Conservation (phyloP, 2,329 filamentous ascomycete genomes). For the Amphichorda felina region DNA sequence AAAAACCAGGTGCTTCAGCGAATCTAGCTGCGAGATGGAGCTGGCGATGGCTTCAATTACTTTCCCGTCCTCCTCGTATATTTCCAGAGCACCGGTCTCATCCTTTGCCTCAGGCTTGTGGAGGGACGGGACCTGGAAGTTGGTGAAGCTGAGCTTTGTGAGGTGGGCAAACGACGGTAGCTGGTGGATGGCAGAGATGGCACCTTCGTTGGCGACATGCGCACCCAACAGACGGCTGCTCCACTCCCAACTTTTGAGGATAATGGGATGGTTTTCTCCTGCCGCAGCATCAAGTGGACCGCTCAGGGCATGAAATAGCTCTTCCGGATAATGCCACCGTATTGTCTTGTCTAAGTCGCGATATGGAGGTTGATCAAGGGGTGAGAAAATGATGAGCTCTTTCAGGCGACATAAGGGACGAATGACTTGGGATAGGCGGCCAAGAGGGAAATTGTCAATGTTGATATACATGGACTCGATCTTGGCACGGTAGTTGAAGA, state of each 20-base stretch:
- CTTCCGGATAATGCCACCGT: slow-evolving; percentile 58
- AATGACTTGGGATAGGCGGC: slow-evolving; percentile 39
- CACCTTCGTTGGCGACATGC: slow-evolving; percentile 31
- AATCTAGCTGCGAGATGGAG: slow-evolving; percentile 35
- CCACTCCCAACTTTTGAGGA: slow-evolving; percentile 49
- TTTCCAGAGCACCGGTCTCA: slow-evolving; percentile 15
- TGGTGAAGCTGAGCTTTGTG: slow-evolving; percentile 46
- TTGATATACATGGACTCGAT: slow-evolving; percentile 60
- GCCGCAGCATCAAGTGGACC: slow-evolving; percentile 27
- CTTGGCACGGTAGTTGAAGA: slow-evolving; percentile 58
- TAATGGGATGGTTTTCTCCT: slow-evolving; percentile 9
- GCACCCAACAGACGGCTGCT: slow-evolving; percentile 40
- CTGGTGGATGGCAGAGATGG: slow-evolving; percentile 39
- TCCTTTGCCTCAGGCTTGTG: slow-evolving; percentile 22
- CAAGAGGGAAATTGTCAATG: slow-evolving; percentile 46
- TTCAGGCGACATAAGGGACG: slow-evolving; percentile 53
- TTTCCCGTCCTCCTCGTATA: slow-evolving; percentile 28
- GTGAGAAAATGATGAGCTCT: slow-evolving; percentile 61
- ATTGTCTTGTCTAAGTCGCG: slow-evolving; percentile 41
- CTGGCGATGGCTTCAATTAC: slow-evolving; percentile 22
- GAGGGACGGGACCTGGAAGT: slow-evolving; percentile 45
- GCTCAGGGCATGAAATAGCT: slow-evolving; percentile 52
- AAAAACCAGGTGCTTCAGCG: slow-evolving; percentile 57
- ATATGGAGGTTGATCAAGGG: slow-evolving; percentile 56
- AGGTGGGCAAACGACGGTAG: slow-evolving; percentile 44